Base-by-base conservation (phyloP, 352 stramenopile genomes). In the Globisporangium perplexum region DNA sequence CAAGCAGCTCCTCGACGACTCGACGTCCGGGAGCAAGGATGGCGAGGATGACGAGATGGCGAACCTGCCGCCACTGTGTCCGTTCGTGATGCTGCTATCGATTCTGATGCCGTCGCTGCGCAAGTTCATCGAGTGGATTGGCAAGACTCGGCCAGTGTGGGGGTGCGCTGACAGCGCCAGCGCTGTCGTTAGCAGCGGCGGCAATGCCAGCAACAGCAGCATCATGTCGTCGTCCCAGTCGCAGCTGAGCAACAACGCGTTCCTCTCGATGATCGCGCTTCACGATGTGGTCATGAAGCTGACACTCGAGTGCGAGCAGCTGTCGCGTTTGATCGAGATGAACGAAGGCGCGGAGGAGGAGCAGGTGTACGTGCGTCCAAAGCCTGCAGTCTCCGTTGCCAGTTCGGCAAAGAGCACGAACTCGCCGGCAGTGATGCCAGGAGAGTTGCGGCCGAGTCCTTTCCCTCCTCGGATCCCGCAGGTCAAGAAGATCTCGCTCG, bases 61-160 rank as follows among this genome's bases (percentile, higher is more conserved):
- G 12, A 43, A n/a, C 6, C 20, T 28, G 11, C 31, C 47, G 11
- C 47, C 47, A 4, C 47, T 57, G 14, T 77, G 63, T 45, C 74
- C 77, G 38, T 86, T 84, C 47, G 75, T 84, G 44, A 88, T 88
- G 75, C 51, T 85, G 42, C 54, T 89, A 2, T 87, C 78, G 0
- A 73, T 84, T 39, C 15, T 84, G 12, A 20, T 86, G 33, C 75
- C 78, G 45, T 65, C 63, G 38, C 63, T 89, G 46, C 70, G 74
- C 26, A 85, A 86, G 49, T 74, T 83, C 23, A 41, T 86, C n/a
- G 50, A 64, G 6, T 89, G 66, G 66, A 68, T 77, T 24, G 33
- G 69, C 41, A 54, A 59, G 17, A 83, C 65, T 1, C 70, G 74
- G 26, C 41, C 47, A 7, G 20, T 72, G 6, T 86, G 74, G 77